Evolutionary conservation across 371 early-diverging fungal species (phyloP).

Genomic region (Lichtheimia hyalospora): DNA sequence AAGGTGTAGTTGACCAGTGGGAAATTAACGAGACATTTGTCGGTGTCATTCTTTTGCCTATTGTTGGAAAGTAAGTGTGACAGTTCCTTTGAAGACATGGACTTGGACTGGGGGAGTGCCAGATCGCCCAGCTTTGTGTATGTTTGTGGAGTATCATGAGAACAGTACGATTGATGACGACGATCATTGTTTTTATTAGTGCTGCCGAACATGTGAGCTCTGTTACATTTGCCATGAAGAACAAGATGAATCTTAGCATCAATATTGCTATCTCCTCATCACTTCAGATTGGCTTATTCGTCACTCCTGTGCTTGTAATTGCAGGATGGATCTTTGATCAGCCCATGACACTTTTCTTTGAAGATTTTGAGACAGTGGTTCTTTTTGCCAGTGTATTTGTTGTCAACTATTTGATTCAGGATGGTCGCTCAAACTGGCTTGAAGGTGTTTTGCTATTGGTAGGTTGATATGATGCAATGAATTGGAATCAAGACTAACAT

Average conservation of each 20-base stretch:
- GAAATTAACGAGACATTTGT: constrained; percentile 80
- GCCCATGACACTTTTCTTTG: constrained; percentile 82
- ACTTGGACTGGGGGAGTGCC: too few relatives aligned
- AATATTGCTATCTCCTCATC: constrained; percentile 89
- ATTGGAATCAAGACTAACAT: neutral
- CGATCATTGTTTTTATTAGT: constrained; percentile 14
- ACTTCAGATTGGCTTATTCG: constrained; percentile 89
- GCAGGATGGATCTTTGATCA: constrained; percentile 83
- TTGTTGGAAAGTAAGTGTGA: constrained; percentile 67
- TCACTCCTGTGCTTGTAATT: constrained; percentile 84
- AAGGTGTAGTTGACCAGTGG: constrained; percentile 69
- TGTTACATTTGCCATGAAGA: constrained; percentile 79
- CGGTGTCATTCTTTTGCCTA: constrained; percentile 84
- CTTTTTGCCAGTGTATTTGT: constrained; percentile 84
- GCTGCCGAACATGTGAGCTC: constrained; percentile 75
- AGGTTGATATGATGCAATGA: constrained; percentile 3
- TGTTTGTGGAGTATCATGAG: too few relatives aligned
- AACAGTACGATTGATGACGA: neutral
- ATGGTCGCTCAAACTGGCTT: constrained; percentile 82
- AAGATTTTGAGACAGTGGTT: constrained; percentile 79
- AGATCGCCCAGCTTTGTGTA: too few relatives aligned
- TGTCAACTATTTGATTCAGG: constrained; percentile 78
- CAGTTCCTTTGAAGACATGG: neutral
- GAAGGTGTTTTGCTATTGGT: constrained; percentile 80
- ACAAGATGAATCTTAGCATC: constrained; percentile 91